Conservation (phyloP, 2,329 filamentous ascomycete species). For the Colletotrichum karsti region DNA sequence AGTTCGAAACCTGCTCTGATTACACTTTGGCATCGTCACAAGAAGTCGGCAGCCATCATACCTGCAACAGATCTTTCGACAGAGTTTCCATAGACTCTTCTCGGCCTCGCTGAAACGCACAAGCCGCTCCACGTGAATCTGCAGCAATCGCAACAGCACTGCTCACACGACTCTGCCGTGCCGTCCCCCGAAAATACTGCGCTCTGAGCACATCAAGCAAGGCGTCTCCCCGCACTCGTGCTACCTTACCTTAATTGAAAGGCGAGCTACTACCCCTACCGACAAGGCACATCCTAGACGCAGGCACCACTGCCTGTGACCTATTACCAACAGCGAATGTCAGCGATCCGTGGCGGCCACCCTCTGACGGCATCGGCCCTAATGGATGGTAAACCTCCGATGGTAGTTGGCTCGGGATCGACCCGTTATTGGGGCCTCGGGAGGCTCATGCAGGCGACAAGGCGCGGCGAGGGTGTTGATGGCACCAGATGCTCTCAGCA, state of each 20-base stretch:
- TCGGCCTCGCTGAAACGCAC: constrained; percentile 1
- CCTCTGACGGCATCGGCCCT: constrained; percentile 8
- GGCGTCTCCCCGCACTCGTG: constrained; percentile 16
- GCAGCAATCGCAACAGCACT: background rate
- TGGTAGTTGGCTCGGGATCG: constrained; percentile 9
- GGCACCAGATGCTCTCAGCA: background rate
- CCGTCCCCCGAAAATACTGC: background rate
- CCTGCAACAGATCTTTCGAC: background rate
- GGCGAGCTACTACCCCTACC: constrained; percentile 1
- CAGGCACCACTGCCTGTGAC: background rate
- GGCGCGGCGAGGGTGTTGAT: background rate
- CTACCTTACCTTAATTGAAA: background rate
- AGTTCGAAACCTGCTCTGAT: background rate
- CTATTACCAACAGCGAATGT: too few relatives aligned
- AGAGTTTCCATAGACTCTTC: background rate
- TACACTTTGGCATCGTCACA: background rate
- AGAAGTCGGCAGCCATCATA: background rate
- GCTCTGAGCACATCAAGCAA: background rate
- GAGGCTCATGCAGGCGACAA: constrained; percentile 17
- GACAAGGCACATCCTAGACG: constrained; percentile 18
- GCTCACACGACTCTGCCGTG: background rate
- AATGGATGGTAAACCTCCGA: background rate
- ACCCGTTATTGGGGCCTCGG: constrained; percentile 14
- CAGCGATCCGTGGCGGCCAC: background rate
- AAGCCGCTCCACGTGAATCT: background rate